Conservation (phyloP, 2,329 filamentous ascomycete genomes). For the Alternaria ethzedia region DNA sequence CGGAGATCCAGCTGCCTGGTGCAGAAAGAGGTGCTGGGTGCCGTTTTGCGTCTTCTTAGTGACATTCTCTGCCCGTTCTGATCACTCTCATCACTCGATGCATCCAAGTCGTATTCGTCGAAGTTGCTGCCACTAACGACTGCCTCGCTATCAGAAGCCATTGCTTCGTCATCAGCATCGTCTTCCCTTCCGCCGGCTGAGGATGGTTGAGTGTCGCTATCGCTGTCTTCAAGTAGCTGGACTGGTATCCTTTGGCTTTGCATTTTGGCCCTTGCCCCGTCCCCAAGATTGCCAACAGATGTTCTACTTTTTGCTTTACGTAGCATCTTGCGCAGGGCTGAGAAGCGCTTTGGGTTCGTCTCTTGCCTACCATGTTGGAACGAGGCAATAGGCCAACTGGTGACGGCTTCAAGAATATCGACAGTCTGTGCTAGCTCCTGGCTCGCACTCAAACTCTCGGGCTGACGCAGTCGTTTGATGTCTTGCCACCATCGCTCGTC, state of each 20-base stretch:
- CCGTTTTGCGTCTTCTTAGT: conserved; percentile 28
- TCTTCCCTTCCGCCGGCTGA: conserved; percentile 7
- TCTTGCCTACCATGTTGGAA: conserved; percentile 59
- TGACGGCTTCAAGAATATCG: conserved; percentile 51
- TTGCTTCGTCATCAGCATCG: conserved; percentile 38
- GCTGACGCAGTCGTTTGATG: conserved; percentile 60
- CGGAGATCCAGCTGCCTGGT: conserved; percentile 36
- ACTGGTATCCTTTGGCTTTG: conserved; percentile 74
- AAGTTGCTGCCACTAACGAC: conserved; percentile 41
- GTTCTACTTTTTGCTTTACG: conserved; percentile 63
- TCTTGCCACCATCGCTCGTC: conserved; percentile 86
- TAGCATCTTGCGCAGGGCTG: conserved; percentile 67
- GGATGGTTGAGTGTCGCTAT: conserved; percentile 36
- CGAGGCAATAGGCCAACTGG: conserved; percentile 60
- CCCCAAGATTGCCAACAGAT: conserved; percentile 55
- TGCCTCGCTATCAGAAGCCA: conserved; percentile 38
- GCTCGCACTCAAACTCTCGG: conserved; percentile 45
- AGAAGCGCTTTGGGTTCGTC: conserved; percentile 56
- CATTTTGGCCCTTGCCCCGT: conserved; percentile 73
- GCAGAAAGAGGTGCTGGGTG: conserved; percentile 33
- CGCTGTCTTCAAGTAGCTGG: conserved; percentile 58
- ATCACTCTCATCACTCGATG: conserved; percentile 38
- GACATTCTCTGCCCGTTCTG: conserved; percentile 14
- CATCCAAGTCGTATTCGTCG: conserved; percentile 45
- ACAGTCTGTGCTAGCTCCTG: conserved; percentile 55